These are phyloP conservation scores for Colletotrichum tanaceti DNA, from an alignment of 2,329 filamentous ascomycete species.

Conservation along the genomic window DNA sequence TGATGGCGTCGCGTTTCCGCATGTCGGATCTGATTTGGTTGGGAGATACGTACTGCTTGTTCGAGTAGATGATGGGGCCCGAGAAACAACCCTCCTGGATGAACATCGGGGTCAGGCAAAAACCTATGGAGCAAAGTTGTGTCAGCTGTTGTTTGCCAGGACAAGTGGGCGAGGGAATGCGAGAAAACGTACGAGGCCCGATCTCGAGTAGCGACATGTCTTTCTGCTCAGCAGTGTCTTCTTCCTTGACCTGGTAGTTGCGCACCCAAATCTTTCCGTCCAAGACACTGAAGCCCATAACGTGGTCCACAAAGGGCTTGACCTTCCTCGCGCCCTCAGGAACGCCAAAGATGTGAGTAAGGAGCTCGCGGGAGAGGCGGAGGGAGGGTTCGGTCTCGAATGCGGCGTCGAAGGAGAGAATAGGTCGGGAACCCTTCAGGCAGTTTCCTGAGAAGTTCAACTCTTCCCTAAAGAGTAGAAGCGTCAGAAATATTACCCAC, in stretches of 20 bases:
- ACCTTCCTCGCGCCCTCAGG: conserved; percentile 87
- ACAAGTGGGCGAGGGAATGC: too few relatives aligned
- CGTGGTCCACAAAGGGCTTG: conserved; percentile 96
- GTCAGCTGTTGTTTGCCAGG: too few relatives aligned
- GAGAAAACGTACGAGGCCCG: too few relatives aligned
- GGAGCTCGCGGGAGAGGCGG: too few relatives aligned
- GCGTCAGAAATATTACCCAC: not conserved
- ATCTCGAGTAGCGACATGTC: too few relatives aligned
- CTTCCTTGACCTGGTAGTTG: conserved; percentile 78
- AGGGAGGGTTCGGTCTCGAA: conserved; percentile 72
- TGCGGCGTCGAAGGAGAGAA: conserved; percentile 91
- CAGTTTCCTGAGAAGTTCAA: conserved; percentile 97
- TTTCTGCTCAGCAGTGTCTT: too few relatives aligned
- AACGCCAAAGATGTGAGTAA: conserved; percentile 71
- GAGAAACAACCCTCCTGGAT: conserved; percentile 93
- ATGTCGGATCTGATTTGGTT: conserved; percentile 93
- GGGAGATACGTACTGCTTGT: conserved; percentile 95
- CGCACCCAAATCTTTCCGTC: conserved; percentile 74
- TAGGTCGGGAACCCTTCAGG: conserved; percentile 88
- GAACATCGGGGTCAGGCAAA: conserved; percentile 74
- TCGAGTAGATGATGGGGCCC: conserved; percentile 97
- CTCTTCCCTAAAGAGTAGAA: conserved; percentile 73
- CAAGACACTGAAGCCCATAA: conserved; percentile 90
- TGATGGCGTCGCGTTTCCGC: conserved; percentile 78
- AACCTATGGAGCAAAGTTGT: too few relatives aligned